phyloP scores from a whole-genome alignment of 140 eudicot genomes.

The Bidens hawaiensis region DNA sequence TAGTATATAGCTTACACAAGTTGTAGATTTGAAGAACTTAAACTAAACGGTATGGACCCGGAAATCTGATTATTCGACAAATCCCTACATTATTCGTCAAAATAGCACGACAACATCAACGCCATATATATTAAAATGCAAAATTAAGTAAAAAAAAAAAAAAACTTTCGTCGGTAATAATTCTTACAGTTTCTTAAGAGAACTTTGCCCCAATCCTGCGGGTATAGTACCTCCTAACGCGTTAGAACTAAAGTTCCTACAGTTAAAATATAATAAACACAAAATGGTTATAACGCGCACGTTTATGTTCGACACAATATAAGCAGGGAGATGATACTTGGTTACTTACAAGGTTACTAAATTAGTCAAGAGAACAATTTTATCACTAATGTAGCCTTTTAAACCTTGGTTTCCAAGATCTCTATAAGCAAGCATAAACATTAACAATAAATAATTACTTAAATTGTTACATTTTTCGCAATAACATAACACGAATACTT shows the following conservation, averaged over 20 bases:
- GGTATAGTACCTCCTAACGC: slow-evolving; percentile 79
- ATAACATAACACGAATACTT: slow-evolving; percentile 17
- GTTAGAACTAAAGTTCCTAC: slow-evolving; percentile 91
- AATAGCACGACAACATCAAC: not conserved
- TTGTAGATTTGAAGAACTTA: slow-evolving; percentile 72
- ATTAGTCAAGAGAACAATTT: slow-evolving; percentile 67
- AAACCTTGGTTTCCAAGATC: slow-evolving; percentile 97
- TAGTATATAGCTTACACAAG: slow-evolving; percentile 73
- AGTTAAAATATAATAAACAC: not conserved
- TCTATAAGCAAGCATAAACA: slow-evolving; percentile 47
- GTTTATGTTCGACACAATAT: slow-evolving; percentile 3
- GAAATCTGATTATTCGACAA: slow-evolving; percentile 69
- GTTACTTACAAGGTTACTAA: slow-evolving; percentile 98
- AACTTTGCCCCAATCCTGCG: slow-evolving; percentile 70
- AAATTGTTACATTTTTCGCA: not conserved
- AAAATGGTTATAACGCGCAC: slow-evolving; percentile 1
- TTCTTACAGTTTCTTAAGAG: slow-evolving; percentile 89
- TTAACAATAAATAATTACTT: not conserved
- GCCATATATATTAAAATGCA: not conserved
- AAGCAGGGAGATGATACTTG: slow-evolving; percentile 56
- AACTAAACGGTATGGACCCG: slow-evolving; percentile 77
- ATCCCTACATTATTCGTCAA: slow-evolving; percentile 56
- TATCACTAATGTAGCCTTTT: slow-evolving; percentile 86
- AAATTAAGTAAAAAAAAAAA: too few relatives aligned
- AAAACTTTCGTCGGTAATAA: not conserved